These are phyloP conservation scores for Diplodia mutila DNA, from an alignment of 2,329 filamentous ascomycete genomes.

Conservation along the genomic window DNA sequence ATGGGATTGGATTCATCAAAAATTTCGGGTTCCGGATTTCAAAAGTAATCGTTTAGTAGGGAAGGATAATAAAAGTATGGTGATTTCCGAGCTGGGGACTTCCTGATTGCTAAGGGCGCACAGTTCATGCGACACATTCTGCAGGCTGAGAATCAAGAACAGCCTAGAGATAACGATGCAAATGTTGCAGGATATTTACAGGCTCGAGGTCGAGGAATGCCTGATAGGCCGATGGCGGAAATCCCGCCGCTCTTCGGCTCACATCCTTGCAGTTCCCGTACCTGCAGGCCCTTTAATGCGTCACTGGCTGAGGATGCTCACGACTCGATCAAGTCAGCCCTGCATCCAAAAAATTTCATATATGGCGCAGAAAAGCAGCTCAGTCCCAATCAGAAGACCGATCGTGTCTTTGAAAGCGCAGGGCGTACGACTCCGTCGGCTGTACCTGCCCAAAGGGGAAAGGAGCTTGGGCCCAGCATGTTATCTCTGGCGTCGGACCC, in stretches of 20 bases:
- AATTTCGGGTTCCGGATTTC: constrained; percentile 25
- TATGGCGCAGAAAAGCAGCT: not conserved
- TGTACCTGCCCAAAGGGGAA: not conserved
- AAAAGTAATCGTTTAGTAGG: not conserved
- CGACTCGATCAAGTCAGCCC: too few species aligned
- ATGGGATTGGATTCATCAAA: not conserved
- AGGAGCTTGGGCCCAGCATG: constrained; percentile 5
- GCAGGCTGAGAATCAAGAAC: not conserved
- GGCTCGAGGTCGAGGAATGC: not conserved
- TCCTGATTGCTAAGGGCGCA: not conserved
- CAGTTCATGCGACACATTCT: not conserved
- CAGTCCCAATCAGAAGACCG: not conserved
- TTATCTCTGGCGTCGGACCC: not conserved
- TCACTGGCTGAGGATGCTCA: not conserved
- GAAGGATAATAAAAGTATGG: not conserved
- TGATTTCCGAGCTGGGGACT: not conserved
- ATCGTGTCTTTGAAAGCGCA: not conserved
- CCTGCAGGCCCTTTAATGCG: not conserved
- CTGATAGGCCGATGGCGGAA: constrained; percentile 4
- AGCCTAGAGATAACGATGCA: not conserved
- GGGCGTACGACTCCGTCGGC: not conserved
- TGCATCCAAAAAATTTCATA: not conserved
- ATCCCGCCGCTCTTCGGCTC: constrained; percentile 10
- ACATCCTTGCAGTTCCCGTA: not conserved
- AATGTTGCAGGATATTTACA: not conserved